phyloP scores from a whole-genome alignment of 345 rosid genomes.

The Citrus trifoliata region DNA sequence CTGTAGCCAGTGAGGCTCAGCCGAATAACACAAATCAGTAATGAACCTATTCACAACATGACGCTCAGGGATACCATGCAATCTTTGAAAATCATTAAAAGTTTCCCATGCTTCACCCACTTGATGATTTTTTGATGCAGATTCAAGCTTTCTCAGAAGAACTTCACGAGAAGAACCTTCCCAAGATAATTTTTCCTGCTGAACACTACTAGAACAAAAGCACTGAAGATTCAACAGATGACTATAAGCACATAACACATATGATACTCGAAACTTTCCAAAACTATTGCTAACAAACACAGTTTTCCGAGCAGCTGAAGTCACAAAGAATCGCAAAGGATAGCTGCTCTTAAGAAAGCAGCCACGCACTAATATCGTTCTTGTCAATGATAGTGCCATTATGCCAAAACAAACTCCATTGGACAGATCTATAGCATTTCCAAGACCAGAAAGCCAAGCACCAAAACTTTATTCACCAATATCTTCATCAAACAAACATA shows the following conservation, averaged over 20 bases:
- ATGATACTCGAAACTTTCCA: background rate
- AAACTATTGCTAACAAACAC: background rate
- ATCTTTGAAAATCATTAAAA: constrained; percentile 54
- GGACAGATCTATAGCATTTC: background rate
- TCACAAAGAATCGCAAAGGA: background rate
- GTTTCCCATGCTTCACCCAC: constrained; percentile 63
- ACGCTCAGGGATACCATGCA: constrained; percentile 53
- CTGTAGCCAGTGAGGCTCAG: constrained; percentile 50
- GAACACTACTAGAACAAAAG: background rate
- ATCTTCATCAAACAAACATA: background rate
- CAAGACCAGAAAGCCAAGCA: background rate
- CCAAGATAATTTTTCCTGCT: constrained; percentile 38
- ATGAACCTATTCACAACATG: constrained; percentile 42
- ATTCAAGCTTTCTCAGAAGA: constrained; percentile 60
- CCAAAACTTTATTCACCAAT: background rate
- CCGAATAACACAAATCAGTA: constrained; percentile 57
- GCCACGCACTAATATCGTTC: background rate
- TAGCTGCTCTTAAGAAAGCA: background rate
- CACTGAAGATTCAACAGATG: background rate
- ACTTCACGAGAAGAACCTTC: constrained; percentile 42
- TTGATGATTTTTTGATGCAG: constrained; percentile 42
- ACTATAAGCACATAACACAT: background rate
- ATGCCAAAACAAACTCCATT: background rate
- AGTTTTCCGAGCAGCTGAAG: background rate
- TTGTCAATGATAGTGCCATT: constrained; percentile 3